Conservation (phyloP, 2,329 filamentous ascomycete species). For the Fusarium dlaminii region DNA sequence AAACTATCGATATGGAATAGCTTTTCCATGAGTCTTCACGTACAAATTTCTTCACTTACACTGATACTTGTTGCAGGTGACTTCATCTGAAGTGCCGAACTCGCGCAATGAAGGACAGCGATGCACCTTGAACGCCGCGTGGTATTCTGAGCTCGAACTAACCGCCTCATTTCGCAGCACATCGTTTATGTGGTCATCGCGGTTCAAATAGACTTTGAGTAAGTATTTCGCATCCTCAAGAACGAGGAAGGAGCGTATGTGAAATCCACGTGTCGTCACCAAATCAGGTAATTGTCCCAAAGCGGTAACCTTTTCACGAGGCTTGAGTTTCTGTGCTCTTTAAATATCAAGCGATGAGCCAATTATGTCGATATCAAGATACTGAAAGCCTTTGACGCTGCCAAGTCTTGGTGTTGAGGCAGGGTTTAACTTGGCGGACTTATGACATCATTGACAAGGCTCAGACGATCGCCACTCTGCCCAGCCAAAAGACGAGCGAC, state of each 20-base stretch:
- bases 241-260: neutral
- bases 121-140: neutral
- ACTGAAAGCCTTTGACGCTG: neutral
- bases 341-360: neutral
- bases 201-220: neutral
- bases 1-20: neutral
- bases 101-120: too few species aligned
- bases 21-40: neutral
- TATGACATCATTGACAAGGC: constrained; percentile 23
- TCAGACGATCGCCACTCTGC: constrained; percentile 18
- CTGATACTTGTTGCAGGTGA: too few species aligned
- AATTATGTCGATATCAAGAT: neutral
- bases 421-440: constrained; percentile 7
- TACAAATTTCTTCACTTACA: neutral
- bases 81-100: neutral
- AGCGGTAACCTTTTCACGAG: neutral
- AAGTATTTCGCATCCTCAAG: neutral
- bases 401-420: constrained; percentile 23
- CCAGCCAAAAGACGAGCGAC: constrained; percentile 3
- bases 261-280: neutral
- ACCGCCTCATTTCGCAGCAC: accelerated
- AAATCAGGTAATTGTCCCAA: neutral
- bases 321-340: neutral
- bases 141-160: neutral
- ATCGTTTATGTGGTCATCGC: accelerated